phyloP scores from a whole-genome alignment of 2,329 filamentous ascomycete genomes.

The Claviceps spartinae region DNA sequence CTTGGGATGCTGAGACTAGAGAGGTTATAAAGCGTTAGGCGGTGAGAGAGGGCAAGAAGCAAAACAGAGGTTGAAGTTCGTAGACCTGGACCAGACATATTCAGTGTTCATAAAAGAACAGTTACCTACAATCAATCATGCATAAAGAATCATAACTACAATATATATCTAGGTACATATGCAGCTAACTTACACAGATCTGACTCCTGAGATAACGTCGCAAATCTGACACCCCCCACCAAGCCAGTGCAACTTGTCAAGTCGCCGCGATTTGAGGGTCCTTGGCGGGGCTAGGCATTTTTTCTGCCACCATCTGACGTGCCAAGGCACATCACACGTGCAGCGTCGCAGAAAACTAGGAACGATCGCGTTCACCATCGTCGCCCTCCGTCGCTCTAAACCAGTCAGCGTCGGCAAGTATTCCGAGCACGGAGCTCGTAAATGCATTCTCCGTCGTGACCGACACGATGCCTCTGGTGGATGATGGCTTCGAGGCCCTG shows the following conservation, averaged over 20 bases:
- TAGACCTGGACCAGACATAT: too few species aligned
- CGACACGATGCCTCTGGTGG: conserved; percentile 36
- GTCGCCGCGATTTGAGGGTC: neutral
- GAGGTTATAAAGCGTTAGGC: too few species aligned
- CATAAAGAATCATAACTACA: too few species aligned
- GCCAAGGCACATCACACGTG: neutral
- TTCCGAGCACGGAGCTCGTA: neutral
- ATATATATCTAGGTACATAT: too few species aligned
- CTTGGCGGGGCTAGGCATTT: neutral
- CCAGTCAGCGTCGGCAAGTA: neutral
- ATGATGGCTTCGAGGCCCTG: conserved; percentile 53
- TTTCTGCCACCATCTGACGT: neutral
- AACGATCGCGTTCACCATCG: neutral
- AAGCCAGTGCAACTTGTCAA: neutral
- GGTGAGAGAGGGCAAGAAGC: too few species aligned
- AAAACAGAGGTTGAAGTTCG: too few species aligned
- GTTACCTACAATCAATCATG: too few species aligned
- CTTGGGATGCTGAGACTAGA: too few species aligned
- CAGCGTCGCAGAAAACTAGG: neutral
- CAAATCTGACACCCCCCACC: neutral
- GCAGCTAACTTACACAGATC: too few species aligned
- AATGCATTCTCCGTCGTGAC: conserved; percentile 14
- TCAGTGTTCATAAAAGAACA: too few species aligned
- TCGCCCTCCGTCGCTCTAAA: neutral
- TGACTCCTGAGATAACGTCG: too few species aligned